phyloP scores from a whole-genome alignment of 2,329 filamentous ascomycete genomes.

The Xylariaceae sp. region DNA sequence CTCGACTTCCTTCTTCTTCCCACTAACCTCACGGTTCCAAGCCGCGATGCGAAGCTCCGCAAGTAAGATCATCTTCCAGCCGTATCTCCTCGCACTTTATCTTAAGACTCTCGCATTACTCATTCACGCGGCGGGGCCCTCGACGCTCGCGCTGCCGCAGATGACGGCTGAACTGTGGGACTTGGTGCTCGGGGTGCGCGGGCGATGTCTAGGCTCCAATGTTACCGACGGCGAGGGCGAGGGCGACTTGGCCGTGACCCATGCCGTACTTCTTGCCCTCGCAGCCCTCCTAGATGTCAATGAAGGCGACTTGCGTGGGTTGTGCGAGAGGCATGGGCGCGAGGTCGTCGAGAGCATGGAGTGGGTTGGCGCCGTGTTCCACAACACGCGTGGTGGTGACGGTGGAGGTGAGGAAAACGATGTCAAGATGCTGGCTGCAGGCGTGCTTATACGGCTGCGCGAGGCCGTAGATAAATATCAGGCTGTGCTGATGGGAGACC shows the following conservation, averaged over 20 bases:
- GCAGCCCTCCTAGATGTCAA: constrained; percentile 85
- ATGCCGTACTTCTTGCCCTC: constrained; percentile 78
- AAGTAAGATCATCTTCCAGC: constrained; percentile 68
- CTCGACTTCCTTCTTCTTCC: constrained; percentile 81
- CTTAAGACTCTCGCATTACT: constrained; percentile 86
- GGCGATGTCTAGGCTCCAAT: constrained; percentile 51
- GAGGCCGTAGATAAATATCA: constrained; percentile 86
- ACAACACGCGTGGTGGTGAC: constrained; percentile 55
- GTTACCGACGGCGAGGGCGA: constrained; percentile 2
- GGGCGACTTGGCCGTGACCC: constrained; percentile 67
- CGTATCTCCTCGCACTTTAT: constrained; percentile 77
- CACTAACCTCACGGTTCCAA: constrained; percentile 81
- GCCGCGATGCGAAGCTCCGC: constrained; percentile 56
- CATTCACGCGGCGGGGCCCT: constrained; percentile 81
- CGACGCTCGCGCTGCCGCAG: constrained; percentile 74
- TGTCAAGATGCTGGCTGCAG: constrained; percentile 78
- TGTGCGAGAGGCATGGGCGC: constrained; percentile 76
- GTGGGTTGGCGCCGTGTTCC: constrained; percentile 83
- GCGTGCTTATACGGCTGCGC: constrained; percentile 75
- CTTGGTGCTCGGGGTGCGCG: constrained; percentile 74
- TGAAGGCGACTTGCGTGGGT: constrained; percentile 68
- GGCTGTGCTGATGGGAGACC: constrained; percentile 74
- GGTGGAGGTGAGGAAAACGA: constrained; percentile 74
- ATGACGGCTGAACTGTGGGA: constrained; percentile 87
- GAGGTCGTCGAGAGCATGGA: constrained; percentile 85